A percentile compares a stretch with the other conserved stretches of the same genome.
Evolutionary conservation across 2,329 filamentous ascomycete genomes (phyloP).

Genomic region (Botrytis aclada): DNA sequence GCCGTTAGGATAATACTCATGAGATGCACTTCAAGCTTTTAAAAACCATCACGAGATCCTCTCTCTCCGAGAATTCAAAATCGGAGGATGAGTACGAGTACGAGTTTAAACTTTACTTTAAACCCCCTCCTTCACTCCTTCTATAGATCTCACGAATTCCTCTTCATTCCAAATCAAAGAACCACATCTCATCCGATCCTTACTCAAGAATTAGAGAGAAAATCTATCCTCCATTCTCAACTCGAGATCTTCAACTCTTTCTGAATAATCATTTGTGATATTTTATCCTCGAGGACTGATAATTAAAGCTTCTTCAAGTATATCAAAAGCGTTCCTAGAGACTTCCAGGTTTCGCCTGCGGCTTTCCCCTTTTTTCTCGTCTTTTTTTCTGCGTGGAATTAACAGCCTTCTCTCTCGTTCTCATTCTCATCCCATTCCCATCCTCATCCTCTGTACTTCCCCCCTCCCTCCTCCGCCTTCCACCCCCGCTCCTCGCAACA

Average conservation of each 20-base stretch:
- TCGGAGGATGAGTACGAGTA: too few relatives aligned
- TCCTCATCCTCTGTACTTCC: too few relatives aligned
- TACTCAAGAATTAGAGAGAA: not conserved
- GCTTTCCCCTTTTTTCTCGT: not conserved
- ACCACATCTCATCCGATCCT: not conserved
- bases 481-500: too few relatives aligned
- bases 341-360: not conserved
- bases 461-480: too few relatives aligned
- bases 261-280: not conserved
- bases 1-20: not conserved
- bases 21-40: not conserved
- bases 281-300: too few relatives aligned
- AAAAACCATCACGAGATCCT: not conserved
- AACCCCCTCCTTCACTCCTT: not conserved
- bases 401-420: not conserved
- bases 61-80: too few relatives aligned
- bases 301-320: not conserved
- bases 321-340: not conserved
- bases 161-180: not conserved
- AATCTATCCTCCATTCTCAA: not conserved
- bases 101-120: not conserved
- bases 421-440: too few relatives aligned
- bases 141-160: not conserved
- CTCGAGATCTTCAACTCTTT: not conserved
- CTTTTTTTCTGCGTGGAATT: not conserved